phyloP scores from a whole-genome alignment of 805 yeast genomes.

The Trichomonascus vanleenenianus region DNA sequence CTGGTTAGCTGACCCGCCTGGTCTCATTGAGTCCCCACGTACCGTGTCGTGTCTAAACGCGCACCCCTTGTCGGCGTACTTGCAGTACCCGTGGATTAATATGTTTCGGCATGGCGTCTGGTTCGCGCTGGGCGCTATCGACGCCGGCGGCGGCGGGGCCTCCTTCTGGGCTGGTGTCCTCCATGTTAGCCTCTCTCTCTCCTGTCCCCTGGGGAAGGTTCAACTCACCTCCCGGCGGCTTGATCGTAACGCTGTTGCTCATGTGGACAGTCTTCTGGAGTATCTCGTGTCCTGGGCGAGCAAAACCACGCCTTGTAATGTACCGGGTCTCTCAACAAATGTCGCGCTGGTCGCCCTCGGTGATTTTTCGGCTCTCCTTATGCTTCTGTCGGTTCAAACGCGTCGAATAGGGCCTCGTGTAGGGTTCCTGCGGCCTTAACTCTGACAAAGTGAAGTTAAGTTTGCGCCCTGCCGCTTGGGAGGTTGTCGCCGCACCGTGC shows the following conservation, averaged over 20 bases:
- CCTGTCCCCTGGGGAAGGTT: neutral
- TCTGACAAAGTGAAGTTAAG: neutral
- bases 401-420: neutral
- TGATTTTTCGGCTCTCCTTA: neutral
- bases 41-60: conserved; percentile 61
- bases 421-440: neutral
- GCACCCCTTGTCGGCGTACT: conserved; percentile 81
- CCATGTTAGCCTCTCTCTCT: neutral
- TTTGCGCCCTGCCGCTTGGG: neutral
- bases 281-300: neutral
- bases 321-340: too few species aligned
- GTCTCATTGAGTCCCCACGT: conserved; percentile 6
- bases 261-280: neutral
- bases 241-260: too few species aligned
- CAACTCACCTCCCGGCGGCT: too few species aligned
- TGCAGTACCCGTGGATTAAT: conserved; percentile 80
- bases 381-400: too few species aligned
- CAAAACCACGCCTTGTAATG: neutral
- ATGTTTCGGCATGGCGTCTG: conserved; percentile 70
- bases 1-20: neutral
- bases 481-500: too few species aligned
- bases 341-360: too few species aligned
- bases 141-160: neutral
- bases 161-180: neutral
- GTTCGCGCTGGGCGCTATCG: conserved; percentile 2